Evolutionary conservation across 768 basidiomycete species (phyloP).

Genomic region (Podaxis sp.): DNA sequence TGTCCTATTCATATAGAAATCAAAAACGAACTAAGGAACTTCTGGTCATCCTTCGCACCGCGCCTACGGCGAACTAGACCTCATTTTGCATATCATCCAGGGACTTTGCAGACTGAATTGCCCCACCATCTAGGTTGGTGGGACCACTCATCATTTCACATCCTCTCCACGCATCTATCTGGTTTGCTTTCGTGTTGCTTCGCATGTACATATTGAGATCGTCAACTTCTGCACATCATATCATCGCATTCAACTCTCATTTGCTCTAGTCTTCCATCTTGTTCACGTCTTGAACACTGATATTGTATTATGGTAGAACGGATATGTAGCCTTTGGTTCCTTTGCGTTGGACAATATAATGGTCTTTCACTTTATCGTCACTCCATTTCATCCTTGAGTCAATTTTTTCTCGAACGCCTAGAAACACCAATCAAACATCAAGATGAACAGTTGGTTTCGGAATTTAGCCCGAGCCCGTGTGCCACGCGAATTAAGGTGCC

Average conservation of each 20-base stretch:
- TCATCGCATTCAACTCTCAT: neutral
- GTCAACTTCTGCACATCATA: neutral
- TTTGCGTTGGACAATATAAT: neutral
- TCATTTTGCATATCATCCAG: neutral
- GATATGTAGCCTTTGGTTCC: neutral
- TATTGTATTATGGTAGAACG: conserved; percentile 4
- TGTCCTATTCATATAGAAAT: neutral
- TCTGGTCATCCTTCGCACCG: neutral
- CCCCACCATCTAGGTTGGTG: conserved; percentile 1
- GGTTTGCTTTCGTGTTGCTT: neutral
- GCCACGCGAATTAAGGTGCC: conserved; percentile 11
- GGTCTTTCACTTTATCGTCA: neutral
- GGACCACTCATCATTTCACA: neutral
- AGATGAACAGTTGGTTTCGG: neutral
- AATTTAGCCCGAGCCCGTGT: neutral
- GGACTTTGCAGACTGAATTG: conserved; percentile 8
- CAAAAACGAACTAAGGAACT: conserved; percentile 6
- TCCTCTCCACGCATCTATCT: neutral
- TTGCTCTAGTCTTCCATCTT: neutral
- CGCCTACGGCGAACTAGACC: conserved; percentile 1
- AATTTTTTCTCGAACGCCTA: too few species aligned
- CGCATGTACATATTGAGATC: conserved; percentile 1
- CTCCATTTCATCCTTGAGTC: too few species aligned
- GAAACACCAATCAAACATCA: neutral
- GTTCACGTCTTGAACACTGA: neutral